Evolutionary conservation across 768 basidiomycete genomes (phyloP).

Genomic region (Lactarius sp.): DNA sequence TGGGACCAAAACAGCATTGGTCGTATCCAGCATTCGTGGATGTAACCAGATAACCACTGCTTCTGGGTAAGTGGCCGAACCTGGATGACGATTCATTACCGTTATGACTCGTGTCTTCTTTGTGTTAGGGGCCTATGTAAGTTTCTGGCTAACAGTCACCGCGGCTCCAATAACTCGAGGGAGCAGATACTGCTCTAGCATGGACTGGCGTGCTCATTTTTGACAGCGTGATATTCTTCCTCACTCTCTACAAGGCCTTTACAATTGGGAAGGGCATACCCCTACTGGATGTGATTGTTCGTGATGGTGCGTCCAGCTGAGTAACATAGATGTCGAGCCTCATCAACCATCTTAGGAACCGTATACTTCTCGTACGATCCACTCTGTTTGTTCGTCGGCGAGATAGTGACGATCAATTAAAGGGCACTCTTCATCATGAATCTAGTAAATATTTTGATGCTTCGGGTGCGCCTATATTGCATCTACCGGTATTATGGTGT

Average conservation of each 20-base stretch:
- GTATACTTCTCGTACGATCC: slow-evolving; percentile 17
- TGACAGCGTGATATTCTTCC: slow-evolving; percentile 9
- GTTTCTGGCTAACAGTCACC: neutral
- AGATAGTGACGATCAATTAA: too few species aligned
- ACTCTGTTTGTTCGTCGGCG: too few species aligned
- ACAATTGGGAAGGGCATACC: neutral
- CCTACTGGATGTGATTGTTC: too few species aligned
- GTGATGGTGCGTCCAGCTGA: neutral
- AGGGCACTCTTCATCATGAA: slow-evolving; percentile 15
- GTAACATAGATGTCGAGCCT: neutral
- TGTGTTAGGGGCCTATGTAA: slow-evolving; percentile 7
- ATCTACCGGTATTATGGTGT: neutral
- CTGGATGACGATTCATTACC: too few species aligned
- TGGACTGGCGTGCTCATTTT: slow-evolving; percentile 13
- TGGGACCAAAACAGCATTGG: too few species aligned
- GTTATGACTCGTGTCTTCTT: neutral
- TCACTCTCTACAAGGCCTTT: slow-evolving; percentile 14
- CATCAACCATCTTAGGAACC: neutral
- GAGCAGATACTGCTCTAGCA: slow-evolving; percentile 5
- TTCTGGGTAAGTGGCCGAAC: too few species aligned
- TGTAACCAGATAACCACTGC: too few species aligned
- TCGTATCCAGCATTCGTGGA: too few species aligned
- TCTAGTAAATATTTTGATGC: slow-evolving; percentile 5
- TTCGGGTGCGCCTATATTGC: slow-evolving; percentile 4
- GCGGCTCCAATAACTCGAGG: neutral